Base-by-base conservation (phyloP, 2,329 filamentous ascomycete genomes). In the Ambrosiella xylebori region DNA sequence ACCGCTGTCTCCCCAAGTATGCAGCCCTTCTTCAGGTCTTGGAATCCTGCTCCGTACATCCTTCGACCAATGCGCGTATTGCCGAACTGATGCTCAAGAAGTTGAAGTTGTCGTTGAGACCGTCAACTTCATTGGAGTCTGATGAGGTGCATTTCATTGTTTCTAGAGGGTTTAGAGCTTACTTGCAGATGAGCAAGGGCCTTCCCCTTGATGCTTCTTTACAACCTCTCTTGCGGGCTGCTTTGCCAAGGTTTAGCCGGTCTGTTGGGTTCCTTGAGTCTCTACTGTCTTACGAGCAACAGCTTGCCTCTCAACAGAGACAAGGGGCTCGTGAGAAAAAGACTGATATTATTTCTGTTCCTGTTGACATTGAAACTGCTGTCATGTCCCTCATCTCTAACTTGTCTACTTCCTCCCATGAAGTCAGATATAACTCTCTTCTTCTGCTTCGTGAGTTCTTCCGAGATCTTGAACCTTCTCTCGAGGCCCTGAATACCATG, bases 141-240 rank as follows among this genome's bases (percentile, higher is more conserved):
- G 77, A 84, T 61, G 78, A 84, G 65, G 78, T 81, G n/a, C 76
- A 80, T 40, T 88, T 93, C 63, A 85, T 87, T 54, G 76, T 84
- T 59, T 86, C 85, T 8, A 82, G 82, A 63, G 87, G 86, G 0
- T 88, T 93, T 65, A 80, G 79, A 59, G 79, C 84, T 3, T 87
- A 89, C 64, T 74, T 88, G 35, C 75, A 79, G 54, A 81, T 87
- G 75, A 80, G 76, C 56, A 76, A 75, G 61, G 74, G 76, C 3
- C 72, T 78, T n/a, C 73, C 76, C 11, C 68, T 83, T 5, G 81
- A 88, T 61, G 65, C 71, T 17, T 73, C 74, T 7, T 70, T 91
- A n/a, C 81, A 81, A 65, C 80, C 81, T 1, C 69, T 84, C 7
- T 71, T 93, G 7, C 79, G 80, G 61, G 77, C 80, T 38, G 82